Evolutionary conservation across 73 alveolate genomes (phyloP).

Genomic region (Paramecium octaurelia): DNA sequence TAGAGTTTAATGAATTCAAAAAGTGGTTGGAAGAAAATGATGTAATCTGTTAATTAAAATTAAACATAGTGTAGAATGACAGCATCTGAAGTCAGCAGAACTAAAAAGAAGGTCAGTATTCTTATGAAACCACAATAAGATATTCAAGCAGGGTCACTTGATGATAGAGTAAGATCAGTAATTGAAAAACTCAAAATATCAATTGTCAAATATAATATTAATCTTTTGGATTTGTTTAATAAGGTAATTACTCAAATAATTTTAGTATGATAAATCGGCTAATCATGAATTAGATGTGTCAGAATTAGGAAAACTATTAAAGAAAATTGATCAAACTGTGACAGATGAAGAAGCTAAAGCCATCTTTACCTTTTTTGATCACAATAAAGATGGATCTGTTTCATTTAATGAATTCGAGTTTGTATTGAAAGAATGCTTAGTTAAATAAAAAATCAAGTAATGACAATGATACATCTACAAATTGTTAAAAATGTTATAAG

Average conservation of each 20-base stretch:
- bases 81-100: conserved; percentile 38
- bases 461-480: not conserved
- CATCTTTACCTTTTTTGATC: conserved; percentile 20
- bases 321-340: conserved; percentile 10
- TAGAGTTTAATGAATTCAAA: conserved; percentile 56
- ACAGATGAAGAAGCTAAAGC: conserved; percentile 31
- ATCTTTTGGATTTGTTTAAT: conserved; percentile 11
- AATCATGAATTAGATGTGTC: conserved; percentile 30
- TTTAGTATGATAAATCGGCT: conserved; percentile 39
- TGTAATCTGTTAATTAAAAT: not conserved
- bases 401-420: conserved; percentile 29
- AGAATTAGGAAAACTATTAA: not conserved
- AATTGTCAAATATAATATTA: conserved; percentile 17
- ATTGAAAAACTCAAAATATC: conserved; percentile 15
- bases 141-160: not conserved
- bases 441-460: not conserved
- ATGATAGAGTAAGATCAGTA: conserved; percentile 31
- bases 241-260: not conserved
- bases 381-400: conserved; percentile 44
- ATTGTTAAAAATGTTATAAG: not conserved
- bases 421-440: conserved; percentile 42
- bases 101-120: conserved; percentile 19
- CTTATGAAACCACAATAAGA: not conserved
- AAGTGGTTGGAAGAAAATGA: conserved; percentile 60
- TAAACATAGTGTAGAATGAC: conserved; percentile 41